Evolutionary conservation across 2,329 filamentous ascomycete genomes (phyloP).

Genomic region (Coniochaeta hoffmannii): DNA sequence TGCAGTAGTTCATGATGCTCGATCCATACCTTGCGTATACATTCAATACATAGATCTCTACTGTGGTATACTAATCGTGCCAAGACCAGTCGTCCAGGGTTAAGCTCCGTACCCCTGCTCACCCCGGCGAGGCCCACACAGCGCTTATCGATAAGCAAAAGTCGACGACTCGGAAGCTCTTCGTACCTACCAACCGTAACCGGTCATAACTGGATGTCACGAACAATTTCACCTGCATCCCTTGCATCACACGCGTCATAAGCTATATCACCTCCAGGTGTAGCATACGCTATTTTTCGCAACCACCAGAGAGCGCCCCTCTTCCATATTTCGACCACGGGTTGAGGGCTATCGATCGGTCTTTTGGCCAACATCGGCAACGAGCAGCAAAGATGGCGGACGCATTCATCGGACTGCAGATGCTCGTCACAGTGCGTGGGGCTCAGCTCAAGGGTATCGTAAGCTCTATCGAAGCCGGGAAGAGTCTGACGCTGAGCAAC

Average conservation of each 20-base stretch:
- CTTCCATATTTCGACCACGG: too few relatives aligned
- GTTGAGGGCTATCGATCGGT: neutral
- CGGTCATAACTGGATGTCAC: too few relatives aligned
- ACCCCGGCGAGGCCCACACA: neutral
- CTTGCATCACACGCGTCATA: neutral
- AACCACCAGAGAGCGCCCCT: too few relatives aligned
- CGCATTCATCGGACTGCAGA: slow-evolving; percentile 68
- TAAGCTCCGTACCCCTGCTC: too few relatives aligned
- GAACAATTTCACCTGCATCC: neutral
- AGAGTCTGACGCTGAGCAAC: slow-evolving; percentile 63
- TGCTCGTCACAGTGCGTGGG: slow-evolving; percentile 63
- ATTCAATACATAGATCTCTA: too few relatives aligned
- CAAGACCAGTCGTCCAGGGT: neutral
- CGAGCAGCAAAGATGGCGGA: slow-evolving; percentile 45
- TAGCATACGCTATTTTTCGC: too few relatives aligned
- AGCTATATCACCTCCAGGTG: neutral
- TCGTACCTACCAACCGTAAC: neutral
- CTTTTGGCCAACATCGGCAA: neutral
- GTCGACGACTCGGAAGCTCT: neutral
- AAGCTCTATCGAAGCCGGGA: slow-evolving; percentile 57
- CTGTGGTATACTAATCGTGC: too few relatives aligned
- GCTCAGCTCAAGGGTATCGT: slow-evolving; percentile 66
- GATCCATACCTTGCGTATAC: too few relatives aligned
- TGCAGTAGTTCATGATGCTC: neutral
- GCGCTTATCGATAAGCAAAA: slow-evolving; percentile 3